Evolutionary conservation across 306 rosid species (phyloP).

Genomic region (Prunus davidiana): DNA sequence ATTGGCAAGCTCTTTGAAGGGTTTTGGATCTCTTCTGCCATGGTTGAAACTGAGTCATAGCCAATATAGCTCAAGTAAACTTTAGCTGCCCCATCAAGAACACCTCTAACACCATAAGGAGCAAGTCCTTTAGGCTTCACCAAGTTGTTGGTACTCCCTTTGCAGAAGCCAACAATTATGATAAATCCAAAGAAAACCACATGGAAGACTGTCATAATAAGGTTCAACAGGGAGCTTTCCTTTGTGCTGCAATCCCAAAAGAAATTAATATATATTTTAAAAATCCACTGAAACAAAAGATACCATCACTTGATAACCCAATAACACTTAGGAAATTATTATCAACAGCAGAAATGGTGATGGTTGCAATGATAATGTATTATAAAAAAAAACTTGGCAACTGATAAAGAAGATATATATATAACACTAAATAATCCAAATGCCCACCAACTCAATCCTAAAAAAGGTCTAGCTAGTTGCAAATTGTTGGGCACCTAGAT

Average conservation of each 20-base stretch:
- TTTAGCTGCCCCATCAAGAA: constrained; percentile 87
- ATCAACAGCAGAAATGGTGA: no score
- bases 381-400: background rate
- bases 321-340: background rate
- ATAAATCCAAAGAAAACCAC: constrained; percentile 85
- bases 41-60: constrained; percentile 90
- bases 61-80: constrained; percentile 94
- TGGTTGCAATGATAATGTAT: no score
- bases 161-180: constrained; percentile 62
- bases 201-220: constrained; percentile 83
- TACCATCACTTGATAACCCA: constrained; percentile 5
- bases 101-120: constrained; percentile 68
- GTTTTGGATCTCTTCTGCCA: constrained; percentile 87
- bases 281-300: constrained; percentile 30
- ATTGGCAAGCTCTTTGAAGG: constrained; percentile 74
- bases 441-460: background rate
- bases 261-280: constrained; percentile 26
- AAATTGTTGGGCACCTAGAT: background rate
- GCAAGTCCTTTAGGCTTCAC: constrained; percentile 66
- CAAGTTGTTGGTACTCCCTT: constrained; percentile 67
- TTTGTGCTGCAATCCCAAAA: constrained; percentile 64
- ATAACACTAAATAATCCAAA: background rate
- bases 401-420: background rate
- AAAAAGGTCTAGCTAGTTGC: background rate
- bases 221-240: constrained; percentile 86